Percentiles rank a stretch among this genome's conserved stretches.
Evolutionary conservation across 1,284 basidiomycete species (phyloP).

Genomic region (Cutaneotrichosporon sp.): DNA sequence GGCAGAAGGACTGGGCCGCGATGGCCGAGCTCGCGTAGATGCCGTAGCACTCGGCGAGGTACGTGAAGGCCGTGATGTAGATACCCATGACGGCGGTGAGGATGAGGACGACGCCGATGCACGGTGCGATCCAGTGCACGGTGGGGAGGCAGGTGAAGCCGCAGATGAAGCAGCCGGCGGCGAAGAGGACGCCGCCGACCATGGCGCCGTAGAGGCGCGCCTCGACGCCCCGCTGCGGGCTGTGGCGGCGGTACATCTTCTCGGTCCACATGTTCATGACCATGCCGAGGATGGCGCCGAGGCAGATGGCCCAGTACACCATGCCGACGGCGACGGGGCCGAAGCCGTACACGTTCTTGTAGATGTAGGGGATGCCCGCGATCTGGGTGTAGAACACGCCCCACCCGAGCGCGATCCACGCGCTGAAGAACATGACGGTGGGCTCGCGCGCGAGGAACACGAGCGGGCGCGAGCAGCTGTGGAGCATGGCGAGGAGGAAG

Average conservation of each 20-base stretch:
- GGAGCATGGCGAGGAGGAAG: conserved; percentile 39
- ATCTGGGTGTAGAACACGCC: conserved; percentile 72
- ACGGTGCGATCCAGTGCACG: conserved; percentile 44
- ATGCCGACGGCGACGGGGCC: conserved; percentile 65
- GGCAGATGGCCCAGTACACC: conserved; percentile 62
- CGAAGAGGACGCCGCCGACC: conserved; percentile 64
- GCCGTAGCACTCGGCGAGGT: conserved; percentile 35
- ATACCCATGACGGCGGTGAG: conserved; percentile 29
- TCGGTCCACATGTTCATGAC: conserved; percentile 66
- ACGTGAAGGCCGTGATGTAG: conserved; percentile 40
- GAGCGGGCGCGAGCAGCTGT: conserved; percentile 41
- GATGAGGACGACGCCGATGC: conserved; percentile 50
- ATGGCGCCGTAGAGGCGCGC: conserved; percentile 71
- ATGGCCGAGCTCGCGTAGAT: conserved; percentile 30
- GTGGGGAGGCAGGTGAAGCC: conserved; percentile 43
- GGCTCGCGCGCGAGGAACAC: conserved; percentile 71
- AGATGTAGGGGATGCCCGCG: conserved; percentile 66
- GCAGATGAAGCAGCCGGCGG: conserved; percentile 62
- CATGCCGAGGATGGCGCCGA: conserved; percentile 66
- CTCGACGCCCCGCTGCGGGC: conserved; percentile 64
- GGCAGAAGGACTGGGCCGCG: conserved; percentile 31
- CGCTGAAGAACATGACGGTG: conserved; percentile 69
- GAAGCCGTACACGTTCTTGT: conserved; percentile 66
- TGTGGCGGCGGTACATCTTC: conserved; percentile 63
- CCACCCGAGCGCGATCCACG: conserved; percentile 78